These are phyloP conservation scores for Dalbergia oliveri DNA, from an alignment of 306 rosid species.

Conservation along the genomic window DNA sequence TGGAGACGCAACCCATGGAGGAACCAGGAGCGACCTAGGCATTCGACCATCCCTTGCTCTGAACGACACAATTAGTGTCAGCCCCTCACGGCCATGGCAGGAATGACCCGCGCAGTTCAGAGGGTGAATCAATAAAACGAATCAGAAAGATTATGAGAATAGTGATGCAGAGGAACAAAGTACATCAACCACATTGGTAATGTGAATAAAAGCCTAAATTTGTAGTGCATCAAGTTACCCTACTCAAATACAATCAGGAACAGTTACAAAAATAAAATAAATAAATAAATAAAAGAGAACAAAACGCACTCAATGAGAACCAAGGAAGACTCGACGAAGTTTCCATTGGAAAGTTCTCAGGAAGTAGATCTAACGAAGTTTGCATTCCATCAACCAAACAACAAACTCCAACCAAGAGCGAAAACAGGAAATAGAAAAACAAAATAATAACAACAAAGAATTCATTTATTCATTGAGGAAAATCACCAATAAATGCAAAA, in stretches of 20 bases:
- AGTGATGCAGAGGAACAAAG: background rate
- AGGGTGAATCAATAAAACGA: conserved; percentile 15
- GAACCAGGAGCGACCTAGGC: no score
- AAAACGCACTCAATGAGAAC: background rate
- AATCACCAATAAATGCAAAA: background rate
- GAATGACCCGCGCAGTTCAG: conserved; percentile 9
- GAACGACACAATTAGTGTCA: no score
- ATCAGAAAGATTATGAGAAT: background rate
- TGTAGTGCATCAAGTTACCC: background rate
- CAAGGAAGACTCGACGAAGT: no score
- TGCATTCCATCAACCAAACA: conserved; percentile 21
- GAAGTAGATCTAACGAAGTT: conserved; percentile 44
- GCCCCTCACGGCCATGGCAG: no score
- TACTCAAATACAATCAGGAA: background rate
- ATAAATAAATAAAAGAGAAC: background rate
- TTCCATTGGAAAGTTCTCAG: no score
- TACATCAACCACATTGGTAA: conserved; percentile 20
- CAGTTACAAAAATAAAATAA: background rate
- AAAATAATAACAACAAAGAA: background rate
- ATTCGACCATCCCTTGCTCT: no score
- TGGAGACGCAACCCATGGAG: no score
- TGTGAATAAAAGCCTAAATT: background rate
- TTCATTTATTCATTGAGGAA: background rate
- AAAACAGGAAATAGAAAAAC: background rate
- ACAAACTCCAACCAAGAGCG: conserved; percentile 31